Percentiles rank a stretch among this genome's conserved stretches.
phyloP scores from a whole-genome alignment of 1,284 basidiomycete species.

The Rhodotorula sp. region DNA sequence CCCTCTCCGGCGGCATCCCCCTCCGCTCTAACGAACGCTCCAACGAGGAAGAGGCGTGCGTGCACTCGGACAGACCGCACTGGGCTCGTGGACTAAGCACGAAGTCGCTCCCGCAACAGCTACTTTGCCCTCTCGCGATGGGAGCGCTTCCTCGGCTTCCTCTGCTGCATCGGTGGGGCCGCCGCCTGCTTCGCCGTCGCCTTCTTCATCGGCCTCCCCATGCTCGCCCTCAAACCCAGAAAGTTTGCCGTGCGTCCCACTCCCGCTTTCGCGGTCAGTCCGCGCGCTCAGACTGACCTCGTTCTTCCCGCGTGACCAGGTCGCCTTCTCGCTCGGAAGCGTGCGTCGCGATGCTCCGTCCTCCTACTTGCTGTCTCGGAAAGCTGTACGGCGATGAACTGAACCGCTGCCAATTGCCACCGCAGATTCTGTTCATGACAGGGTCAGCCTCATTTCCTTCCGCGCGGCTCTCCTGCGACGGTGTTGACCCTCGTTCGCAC shows the following conservation, averaged over 20 bases:
- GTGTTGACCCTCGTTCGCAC: background rate
- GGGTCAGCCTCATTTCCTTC: constrained; percentile 60
- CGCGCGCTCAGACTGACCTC: constrained; percentile 57
- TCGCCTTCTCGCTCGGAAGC: constrained; percentile 65
- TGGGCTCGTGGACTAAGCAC: too few relatives aligned
- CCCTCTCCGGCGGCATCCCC: constrained; percentile 73
- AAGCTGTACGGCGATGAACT: background rate
- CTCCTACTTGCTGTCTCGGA: background rate
- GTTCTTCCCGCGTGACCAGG: background rate
- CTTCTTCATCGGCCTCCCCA: constrained; percentile 79
- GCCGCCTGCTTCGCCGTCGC: constrained; percentile 93
- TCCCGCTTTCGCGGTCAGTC: background rate
- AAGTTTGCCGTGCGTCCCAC: constrained; percentile 41
- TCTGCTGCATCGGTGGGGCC: constrained; percentile 84
- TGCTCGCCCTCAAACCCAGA: constrained; percentile 74
- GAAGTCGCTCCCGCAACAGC: constrained; percentile 8
- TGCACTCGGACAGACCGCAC: background rate
- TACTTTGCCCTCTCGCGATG: constrained; percentile 81
- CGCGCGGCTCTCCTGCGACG: background rate
- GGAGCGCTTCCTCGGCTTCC: constrained; percentile 93
- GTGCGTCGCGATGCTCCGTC: constrained; percentile 48
- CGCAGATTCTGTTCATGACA: constrained; percentile 69
- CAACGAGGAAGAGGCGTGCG: constrained; percentile 93
- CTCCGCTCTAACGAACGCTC: constrained; percentile 76
- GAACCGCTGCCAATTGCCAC: too few relatives aligned